phyloP scores from a whole-genome alignment of 2,329 filamentous ascomycete species.

The Nemania abortiva region DNA sequence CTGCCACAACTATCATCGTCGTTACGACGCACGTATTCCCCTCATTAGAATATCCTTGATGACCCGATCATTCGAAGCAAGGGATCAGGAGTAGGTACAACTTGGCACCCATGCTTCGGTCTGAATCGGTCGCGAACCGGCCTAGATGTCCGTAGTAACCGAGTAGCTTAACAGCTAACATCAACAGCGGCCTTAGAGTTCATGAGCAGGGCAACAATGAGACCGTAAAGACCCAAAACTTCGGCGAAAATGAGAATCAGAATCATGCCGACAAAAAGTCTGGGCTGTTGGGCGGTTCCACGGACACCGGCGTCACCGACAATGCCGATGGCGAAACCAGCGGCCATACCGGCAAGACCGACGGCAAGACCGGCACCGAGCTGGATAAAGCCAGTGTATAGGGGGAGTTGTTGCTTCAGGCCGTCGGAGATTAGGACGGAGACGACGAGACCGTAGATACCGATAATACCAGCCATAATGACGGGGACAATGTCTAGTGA shows the following conservation, averaged over 20 bases:
- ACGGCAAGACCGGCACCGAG: constrained; percentile 85
- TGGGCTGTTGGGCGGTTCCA: constrained; percentile 85
- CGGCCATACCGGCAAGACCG: constrained; percentile 84
- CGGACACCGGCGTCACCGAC: constrained; percentile 90
- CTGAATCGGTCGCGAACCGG: constrained; percentile 21
- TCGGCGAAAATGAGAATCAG: constrained; percentile 99
- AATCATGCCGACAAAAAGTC: constrained; percentile 97
- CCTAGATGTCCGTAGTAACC: neutral
- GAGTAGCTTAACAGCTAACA: constrained; percentile 67
- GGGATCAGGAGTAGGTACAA: constrained; percentile 41
- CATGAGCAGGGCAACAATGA: constrained; percentile 99
- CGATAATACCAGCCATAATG: constrained; percentile 99
- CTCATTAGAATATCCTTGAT: constrained; percentile 26
- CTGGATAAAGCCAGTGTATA: constrained; percentile 88
- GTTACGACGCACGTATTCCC: constrained; percentile 32
- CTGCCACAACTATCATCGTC: constrained; percentile 32
- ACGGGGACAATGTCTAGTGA: constrained; percentile 93
- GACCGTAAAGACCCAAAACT: constrained; percentile 98
- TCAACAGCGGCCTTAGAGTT: constrained; percentile 88
- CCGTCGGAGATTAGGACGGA: constrained; percentile 88
- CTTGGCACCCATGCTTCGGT: constrained; percentile 40
- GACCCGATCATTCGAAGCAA: constrained; percentile 32
- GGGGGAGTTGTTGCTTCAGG: constrained; percentile 76
- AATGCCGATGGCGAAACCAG: constrained; percentile 88
- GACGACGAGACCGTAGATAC: constrained; percentile 95